phyloP scores from a whole-genome alignment of 192 early-diverging fungal genomes.

The Backusella mclennaniae region DNA sequence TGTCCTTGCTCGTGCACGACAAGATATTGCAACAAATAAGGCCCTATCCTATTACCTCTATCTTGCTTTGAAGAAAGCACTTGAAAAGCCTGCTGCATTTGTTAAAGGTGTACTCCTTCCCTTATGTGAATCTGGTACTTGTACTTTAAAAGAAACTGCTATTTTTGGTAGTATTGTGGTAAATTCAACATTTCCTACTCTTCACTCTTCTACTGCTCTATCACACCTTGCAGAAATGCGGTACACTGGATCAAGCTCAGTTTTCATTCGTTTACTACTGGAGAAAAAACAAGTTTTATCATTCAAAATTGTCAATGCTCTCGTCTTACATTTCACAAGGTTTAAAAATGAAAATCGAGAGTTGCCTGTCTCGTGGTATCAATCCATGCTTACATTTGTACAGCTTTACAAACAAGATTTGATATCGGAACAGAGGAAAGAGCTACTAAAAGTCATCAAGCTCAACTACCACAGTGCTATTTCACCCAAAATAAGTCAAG shows the following conservation, averaged over 20 bases:
- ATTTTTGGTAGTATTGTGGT: constrained; percentile 91
- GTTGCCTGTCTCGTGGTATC: constrained; percentile 97
- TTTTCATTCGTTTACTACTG: constrained; percentile 93
- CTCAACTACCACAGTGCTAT: constrained; percentile 78
- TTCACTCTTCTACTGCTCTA: constrained; percentile 93
- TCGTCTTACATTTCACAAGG: constrained; percentile 92
- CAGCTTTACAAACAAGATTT: constrained; percentile 98
- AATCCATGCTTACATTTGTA: constrained; percentile 90
- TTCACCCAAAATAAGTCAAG: constrained; percentile 90
- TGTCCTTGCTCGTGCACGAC: constrained; percentile 85
- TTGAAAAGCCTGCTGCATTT: constrained; percentile 96
- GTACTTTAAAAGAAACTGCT: constrained; percentile 94
- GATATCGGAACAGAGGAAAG: constrained; percentile 91
- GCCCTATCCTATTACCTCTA: constrained; percentile 96
- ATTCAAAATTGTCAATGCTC: constrained; percentile 91
- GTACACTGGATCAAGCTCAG: constrained; percentile 89
- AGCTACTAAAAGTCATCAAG: constrained; percentile 78
- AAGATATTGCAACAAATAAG: constrained; percentile 95
- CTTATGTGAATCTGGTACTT: constrained; percentile 84
- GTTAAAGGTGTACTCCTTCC: constrained; percentile 97
- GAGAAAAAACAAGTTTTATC: constrained; percentile 98
- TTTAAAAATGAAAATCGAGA: constrained; percentile 80
- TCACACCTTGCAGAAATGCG: constrained; percentile 95
- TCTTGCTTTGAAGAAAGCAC: constrained; percentile 92
- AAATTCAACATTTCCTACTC: constrained; percentile 90